Conservation (phyloP, 371 early-diverging fungal species). For the Mortierella sp. region DNA sequence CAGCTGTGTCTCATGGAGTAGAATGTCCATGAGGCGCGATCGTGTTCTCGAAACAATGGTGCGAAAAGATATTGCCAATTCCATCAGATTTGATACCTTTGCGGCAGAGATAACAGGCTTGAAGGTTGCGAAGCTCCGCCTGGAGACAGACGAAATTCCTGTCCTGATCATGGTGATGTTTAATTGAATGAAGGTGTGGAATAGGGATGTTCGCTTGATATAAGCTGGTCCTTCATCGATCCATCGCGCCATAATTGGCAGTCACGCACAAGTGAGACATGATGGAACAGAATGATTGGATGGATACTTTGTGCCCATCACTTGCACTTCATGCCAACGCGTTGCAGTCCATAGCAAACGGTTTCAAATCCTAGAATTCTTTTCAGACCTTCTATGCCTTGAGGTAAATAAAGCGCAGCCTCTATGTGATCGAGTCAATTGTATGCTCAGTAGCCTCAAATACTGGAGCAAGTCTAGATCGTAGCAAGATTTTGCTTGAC, state of each 20-base stretch:
- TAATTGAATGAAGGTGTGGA: background rate
- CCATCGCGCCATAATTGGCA: slow-evolving; percentile 14
- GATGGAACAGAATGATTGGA: slow-evolving; percentile 4
- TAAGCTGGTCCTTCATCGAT: background rate
- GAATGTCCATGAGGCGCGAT: background rate
- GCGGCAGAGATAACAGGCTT: slow-evolving; percentile 58
- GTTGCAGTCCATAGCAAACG: too few species aligned
- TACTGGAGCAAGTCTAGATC: too few species aligned
- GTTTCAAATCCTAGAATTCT: too few species aligned
- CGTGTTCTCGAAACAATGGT: background rate
- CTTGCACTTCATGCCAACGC: too few species aligned
- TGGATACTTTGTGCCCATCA: too few species aligned
- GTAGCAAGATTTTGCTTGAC: too few species aligned
- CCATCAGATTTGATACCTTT: slow-evolving; percentile 34
- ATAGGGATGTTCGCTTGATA: background rate
- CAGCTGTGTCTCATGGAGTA: background rate
- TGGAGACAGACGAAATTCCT: slow-evolving; percentile 53
- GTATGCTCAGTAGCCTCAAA: too few species aligned
- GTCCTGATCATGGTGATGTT: slow-evolving; percentile 45
- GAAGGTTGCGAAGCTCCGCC: slow-evolving; percentile 61
- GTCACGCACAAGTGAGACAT: background rate
- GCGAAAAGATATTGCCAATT: background rate
- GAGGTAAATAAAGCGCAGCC: too few species aligned
- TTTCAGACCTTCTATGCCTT: too few species aligned
- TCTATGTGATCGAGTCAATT: too few species aligned